Evolutionary conservation across 805 yeast species (phyloP), one percentile per base, ranked within the genome.

Genomic region (Helenozyma rhizophorensis): DNA sequence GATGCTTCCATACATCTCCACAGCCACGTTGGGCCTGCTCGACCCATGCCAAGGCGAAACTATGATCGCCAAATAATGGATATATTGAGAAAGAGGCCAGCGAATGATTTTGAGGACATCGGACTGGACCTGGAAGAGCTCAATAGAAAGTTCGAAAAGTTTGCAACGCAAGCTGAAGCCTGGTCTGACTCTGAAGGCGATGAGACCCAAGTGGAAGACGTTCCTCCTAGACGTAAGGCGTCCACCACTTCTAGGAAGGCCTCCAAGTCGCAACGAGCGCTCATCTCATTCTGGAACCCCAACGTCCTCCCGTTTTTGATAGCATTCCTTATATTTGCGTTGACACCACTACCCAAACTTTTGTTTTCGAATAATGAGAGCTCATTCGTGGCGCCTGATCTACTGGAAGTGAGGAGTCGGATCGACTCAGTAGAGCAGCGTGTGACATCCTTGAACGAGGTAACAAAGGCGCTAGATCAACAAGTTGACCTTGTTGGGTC

Each of bases 1-100:
- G 69, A 64, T 25, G 62, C 60, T 1, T 65, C 72, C 14, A 59
- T 65, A 23, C 72, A 66, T 43, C 45, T 63, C 17, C 51, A 60
- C 36, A 50, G 56, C 22, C 50, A 46, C 7, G 60, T 66, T 4
- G 70, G 70, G 1, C 67, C 65, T 2, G 55, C 70, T 1, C 44
- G 47, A 10, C 71, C 72, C 2, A 43, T 65, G 14, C 46, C 49
- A 9, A 30, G 23, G 13, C 38, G 43, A 23, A 32, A 33, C 14
- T 38, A 33, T 28, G 40, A 41, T 25, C 27, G 35, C 14, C 42
- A 35, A 30, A 36, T 37, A 34, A 28, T 33, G 31, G 32, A 39
- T 18, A 37, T 40, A 12, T 28, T 42, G 13, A 32, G 30, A 11
- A 23, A 22, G 23, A 28, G 22, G 12, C 30, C 30, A 16, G 16